These are phyloP conservation scores for Tetrahymena elliotti DNA, from an alignment of 73 alveolate genomes.

Conservation along the genomic window DNA sequence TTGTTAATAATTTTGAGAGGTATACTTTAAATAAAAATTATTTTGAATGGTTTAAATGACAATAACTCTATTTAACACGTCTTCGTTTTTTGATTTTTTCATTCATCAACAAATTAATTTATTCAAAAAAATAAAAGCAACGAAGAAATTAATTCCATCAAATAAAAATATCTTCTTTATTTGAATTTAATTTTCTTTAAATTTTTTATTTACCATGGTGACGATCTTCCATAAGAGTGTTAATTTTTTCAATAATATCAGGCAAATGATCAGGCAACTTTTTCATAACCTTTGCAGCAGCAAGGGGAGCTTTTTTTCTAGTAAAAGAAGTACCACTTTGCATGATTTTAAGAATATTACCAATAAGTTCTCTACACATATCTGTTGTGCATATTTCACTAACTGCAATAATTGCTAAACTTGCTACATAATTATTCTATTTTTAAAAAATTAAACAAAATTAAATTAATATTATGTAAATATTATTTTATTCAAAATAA, in stretches of 20 bases:
- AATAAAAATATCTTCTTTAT: background rate
- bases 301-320: constrained; percentile 95
- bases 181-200: background rate
- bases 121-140: background rate
- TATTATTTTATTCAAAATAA: background rate
- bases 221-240: constrained; percentile 77
- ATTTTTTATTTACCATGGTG: constrained; percentile 17
- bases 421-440: constrained; percentile 76
- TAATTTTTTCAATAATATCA: constrained; percentile 81
- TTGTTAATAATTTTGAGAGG: background rate
- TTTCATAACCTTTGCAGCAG: constrained; percentile 94
- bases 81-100: background rate
- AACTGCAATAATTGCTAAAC: constrained; percentile 95
- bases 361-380: constrained; percentile 84
- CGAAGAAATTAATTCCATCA: background rate
- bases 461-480: background rate
- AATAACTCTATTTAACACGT: background rate
- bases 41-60: background rate
- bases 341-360: constrained; percentile 92
- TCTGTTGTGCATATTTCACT: constrained; percentile 97
- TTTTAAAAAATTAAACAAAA: background rate
- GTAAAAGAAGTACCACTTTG: constrained; percentile 91
- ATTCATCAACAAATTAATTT: background rate
- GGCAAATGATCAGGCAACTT: constrained; percentile 91
- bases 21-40: no score